Evolutionary conservation across 78 protist species (phyloP), one percentile per base, ranked within the genome.

Genomic region (Reticulomyxa filosa): DNA sequence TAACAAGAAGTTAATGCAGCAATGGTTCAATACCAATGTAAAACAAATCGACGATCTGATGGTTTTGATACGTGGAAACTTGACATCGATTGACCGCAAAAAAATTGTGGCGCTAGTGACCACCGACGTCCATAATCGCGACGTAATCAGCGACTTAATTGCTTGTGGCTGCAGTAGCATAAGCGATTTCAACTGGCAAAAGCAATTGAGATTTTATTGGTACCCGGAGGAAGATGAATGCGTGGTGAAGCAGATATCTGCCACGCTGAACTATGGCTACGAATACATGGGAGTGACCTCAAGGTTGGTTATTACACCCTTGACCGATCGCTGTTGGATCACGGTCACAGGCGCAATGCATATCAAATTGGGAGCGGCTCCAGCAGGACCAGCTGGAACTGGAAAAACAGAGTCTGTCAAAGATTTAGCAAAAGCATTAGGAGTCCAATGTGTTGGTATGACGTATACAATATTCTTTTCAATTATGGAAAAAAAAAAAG

Each of bases 261-360:
- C 78, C 26, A 11, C 6, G 11, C 67, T 80, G 57, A 3, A 0
- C 3, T 82, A 71, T 61, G 87, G 86, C 8, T 79, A 77, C 52
- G 92, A 86, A 72, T 86, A 86, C 64, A 74, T 81, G 25, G 92
- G 92, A 34, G 59, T 65, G 52, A 17, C 62, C 23, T 37, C 76
- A 23, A 78, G 92, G 38, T 79, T 86, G 10, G 94, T 88, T 36
- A 80, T 88, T 64, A 88, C 94, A 6, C 94, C 94, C 11, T 78
- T 87, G 23, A 87, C 94, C 2, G 89, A 83, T 69, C 46, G 57
- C 57, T 69, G 74, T 55, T 73, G 62, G 69, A 63, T 65, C 57
- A 65, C 72, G 51, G 36, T 65, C 56, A 84, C 83, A 0, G 69
- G 80, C 22, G 90, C 83, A 6, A 39, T 84, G 64, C 48, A 65